A percentile compares a stretch with the other conserved stretches of the same genome.
These are phyloP conservation scores for Neofusicoccum sp. DNA, from an alignment of 2,329 filamentous ascomycete species.

Conservation along the genomic window DNA sequence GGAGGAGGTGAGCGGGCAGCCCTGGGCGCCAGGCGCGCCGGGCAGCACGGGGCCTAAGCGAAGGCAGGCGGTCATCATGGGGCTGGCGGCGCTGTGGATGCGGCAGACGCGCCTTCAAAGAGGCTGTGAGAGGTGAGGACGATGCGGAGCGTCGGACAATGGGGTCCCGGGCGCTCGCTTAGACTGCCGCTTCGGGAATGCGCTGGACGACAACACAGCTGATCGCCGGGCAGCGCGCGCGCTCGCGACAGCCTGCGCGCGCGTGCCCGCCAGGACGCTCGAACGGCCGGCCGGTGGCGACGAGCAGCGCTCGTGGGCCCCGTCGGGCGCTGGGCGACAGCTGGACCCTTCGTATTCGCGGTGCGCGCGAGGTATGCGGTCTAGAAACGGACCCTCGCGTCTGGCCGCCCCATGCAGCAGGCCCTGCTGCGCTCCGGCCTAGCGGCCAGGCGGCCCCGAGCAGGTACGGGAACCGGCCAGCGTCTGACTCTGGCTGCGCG, in stretches of 20 bases:
- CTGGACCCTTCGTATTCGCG: constrained; percentile 11
- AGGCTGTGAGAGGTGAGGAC: neutral
- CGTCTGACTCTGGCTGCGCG: constrained; percentile 3
- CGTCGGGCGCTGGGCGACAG: neutral
- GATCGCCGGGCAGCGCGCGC: neutral
- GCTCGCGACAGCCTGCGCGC: neutral
- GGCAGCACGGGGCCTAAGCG: neutral
- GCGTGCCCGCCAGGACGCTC: neutral
- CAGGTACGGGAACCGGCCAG: neutral
- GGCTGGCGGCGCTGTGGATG: neutral
- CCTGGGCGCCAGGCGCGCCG: neutral
- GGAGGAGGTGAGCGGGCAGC: neutral
- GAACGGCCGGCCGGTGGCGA: constrained; percentile 1
- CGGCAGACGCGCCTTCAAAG: constrained; percentile 5
- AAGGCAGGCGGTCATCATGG: neutral
- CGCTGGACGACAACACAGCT: constrained; percentile 2
- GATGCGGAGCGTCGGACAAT: neutral
- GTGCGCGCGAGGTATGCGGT: neutral
- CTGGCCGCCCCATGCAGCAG: neutral
- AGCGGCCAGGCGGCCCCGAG: neutral
- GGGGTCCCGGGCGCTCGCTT: constrained; percentile 3
- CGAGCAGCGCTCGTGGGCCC: neutral
- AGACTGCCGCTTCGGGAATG: neutral
- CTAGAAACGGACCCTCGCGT: constrained; percentile 5
- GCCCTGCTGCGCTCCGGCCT: constrained; percentile 3